A percentile compares a stretch with the other conserved stretches of the same genome.
Conservation (phyloP, 164 flowering plant genomes). For the Dillenia turbinata region DNA sequence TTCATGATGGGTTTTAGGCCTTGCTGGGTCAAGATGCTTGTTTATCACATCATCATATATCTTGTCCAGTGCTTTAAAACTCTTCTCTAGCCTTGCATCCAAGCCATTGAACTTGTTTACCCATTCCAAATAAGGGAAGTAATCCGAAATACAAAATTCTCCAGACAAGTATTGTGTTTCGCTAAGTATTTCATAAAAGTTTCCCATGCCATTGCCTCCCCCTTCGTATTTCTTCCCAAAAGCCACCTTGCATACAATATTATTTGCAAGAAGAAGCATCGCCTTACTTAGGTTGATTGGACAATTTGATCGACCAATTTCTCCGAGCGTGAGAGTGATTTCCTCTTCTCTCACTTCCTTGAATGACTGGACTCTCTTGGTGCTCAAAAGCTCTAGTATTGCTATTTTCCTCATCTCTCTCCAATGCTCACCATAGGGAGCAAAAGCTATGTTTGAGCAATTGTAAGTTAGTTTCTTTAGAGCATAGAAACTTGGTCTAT, state of each 20-base stretch:
- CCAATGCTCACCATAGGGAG: constrained; percentile 18
- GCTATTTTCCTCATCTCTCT: constrained; percentile 14
- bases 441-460: constrained; percentile 1
- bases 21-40: constrained; percentile 19
- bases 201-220: constrained; percentile 6
- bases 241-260: constrained; percentile 18
- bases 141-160: constrained; percentile 26
- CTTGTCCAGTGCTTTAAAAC: constrained; percentile 19
- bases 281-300: constrained; percentile 16
- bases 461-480: constrained; percentile 1
- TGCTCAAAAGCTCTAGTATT: constrained; percentile 12
- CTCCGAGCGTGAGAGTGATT: constrained; percentile 10
- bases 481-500: not conserved
- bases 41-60: constrained; percentile 26
- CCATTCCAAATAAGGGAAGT: constrained; percentile 39
- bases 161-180: constrained; percentile 17
- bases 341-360: constrained; percentile 24
- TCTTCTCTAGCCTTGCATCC: constrained; percentile 16
- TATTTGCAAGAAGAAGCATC: constrained; percentile 3
- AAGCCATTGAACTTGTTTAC: constrained; percentile 29
- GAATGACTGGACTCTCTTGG: constrained; percentile 11
- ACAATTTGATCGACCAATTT: not conserved
- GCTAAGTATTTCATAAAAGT: constrained; percentile 6
- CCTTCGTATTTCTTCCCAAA: constrained; percentile 22
- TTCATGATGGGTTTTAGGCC: constrained; percentile 12